These are phyloP conservation scores for Phytomonas francai DNA, from an alignment of 208 protist genomes.

Conservation along the genomic window DNA sequence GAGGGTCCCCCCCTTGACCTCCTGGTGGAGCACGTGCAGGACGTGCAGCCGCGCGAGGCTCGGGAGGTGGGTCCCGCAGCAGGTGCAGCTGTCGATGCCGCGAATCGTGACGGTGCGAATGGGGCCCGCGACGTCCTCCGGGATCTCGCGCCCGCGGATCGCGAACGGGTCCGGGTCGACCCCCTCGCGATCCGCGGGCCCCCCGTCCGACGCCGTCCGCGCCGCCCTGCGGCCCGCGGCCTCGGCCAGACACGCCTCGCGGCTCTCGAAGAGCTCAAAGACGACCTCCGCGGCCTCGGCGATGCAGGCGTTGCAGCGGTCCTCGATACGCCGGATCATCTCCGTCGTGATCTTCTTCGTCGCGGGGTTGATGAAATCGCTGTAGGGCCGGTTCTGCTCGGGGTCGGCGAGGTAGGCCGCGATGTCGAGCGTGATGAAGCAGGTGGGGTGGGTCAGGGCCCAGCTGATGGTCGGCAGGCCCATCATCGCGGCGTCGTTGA, in stretches of 20 bases:
- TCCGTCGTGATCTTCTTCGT: conserved; percentile 44
- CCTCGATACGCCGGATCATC: conserved; percentile 47
- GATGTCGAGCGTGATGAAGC: conserved; percentile 64
- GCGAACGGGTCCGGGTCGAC: conserved; percentile 8
- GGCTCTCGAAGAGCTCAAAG: conserved; percentile 37
- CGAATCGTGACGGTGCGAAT: conserved; percentile 75
- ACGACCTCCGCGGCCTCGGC: conserved; percentile 27
- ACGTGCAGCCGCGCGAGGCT: conserved; percentile 60
- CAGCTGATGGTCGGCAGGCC: conserved; percentile 72
- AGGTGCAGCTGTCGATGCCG: conserved; percentile 67
- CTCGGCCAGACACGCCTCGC: conserved; percentile 34
- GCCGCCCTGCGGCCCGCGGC: conserved; percentile 14
- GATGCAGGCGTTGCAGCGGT: conserved; percentile 56
- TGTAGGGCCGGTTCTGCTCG: conserved; percentile 16
- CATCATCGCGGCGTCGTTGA: conserved; percentile 38
- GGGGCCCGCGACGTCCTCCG: conserved; percentile 57
- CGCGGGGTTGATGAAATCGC: conserved; percentile 9
- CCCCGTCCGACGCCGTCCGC: background rate
- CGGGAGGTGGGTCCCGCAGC: conserved; percentile 83
- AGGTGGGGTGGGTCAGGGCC: conserved; percentile 63
- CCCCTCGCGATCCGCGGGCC: background rate
- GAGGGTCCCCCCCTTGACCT: conserved; percentile 69
- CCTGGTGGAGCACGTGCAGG: conserved; percentile 71
- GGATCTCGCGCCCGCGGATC: conserved; percentile 57
- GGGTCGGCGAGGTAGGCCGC: conserved; percentile 19